Evolutionary conservation across 805 yeast genomes (phyloP), one percentile per base, ranked within the genome.

Genomic region (Kockiozyma suomiensis): DNA sequence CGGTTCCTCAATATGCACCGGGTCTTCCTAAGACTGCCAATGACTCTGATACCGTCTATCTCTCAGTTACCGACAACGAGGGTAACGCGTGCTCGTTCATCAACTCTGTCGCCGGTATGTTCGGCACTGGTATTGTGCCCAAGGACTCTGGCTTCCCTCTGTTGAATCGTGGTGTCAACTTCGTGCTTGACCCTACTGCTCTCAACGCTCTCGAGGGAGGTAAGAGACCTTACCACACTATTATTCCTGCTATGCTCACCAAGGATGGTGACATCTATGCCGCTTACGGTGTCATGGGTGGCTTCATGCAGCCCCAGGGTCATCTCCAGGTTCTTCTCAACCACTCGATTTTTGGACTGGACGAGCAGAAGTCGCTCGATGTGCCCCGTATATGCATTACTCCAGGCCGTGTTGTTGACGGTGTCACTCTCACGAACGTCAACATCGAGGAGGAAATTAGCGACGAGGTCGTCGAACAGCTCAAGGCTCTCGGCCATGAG

Each of bases 1-100:
- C 79, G 10, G 81, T 81, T 56, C 66, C 69, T 5, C 72, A 74
- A 5, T 76, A 82, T 54, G 72, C 75, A 37, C 79, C 78, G 59
- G 85, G 85, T 10, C 71, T 70, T 17, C 87, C 88, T 13, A 82
- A 84, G 64, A 81, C 83, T 2, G 75, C 78, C 67, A 72, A 75
- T 57, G 79, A 78, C 68, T 85, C 90, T 0, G 96, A 88, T 68
- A 87, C 93, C 0, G 87, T 86, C 6, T 87, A 86, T 69, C 82
- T 85, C 68, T 76, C 87, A 0, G 89, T 80, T 1, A 74, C 85
- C 8, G 94, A 87, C 70, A 70, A 76, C 15, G 80, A 84, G 42
- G 90, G 93, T n/a, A 84, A 87, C 71, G 93, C 91, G 2, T 86
- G 90, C 67, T 86, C 93, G 5, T 88, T 88, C 69, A 88, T 88